These are phyloP conservation scores for Globisporangium nodosum DNA, from an alignment of 352 stramenopile genomes.

Conservation along the genomic window DNA sequence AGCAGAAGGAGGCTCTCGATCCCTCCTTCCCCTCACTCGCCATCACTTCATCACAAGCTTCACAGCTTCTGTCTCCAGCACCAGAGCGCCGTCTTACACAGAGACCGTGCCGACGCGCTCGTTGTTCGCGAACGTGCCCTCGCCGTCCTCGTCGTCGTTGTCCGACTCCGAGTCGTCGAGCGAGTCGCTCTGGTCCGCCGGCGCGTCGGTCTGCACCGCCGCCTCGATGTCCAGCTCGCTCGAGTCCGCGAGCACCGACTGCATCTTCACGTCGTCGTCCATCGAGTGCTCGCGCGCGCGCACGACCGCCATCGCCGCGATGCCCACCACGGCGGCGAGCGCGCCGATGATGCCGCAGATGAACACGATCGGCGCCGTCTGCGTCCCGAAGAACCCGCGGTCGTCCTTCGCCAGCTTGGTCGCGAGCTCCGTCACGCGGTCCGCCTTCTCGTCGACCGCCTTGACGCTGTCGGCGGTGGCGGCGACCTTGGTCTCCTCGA, in stretches of 20 bases:
- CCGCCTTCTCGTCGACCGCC: slow-evolving; percentile 11
- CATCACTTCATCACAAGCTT: not conserved
- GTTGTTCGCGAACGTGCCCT: slow-evolving; percentile 59
- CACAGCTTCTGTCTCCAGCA: not conserved
- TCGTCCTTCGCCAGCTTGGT: slow-evolving; percentile 46
- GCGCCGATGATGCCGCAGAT: slow-evolving; percentile 62
- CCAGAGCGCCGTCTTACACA: slow-evolving; percentile 3
- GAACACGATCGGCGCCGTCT: slow-evolving; percentile 43
- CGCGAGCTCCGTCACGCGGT: slow-evolving; percentile 43
- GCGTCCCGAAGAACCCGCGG: slow-evolving; percentile 29
- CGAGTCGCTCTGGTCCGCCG: slow-evolving; percentile 30
- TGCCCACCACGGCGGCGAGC: slow-evolving; percentile 57
- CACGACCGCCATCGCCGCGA: slow-evolving; percentile 46
- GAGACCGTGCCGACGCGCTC: slow-evolving; percentile 21
- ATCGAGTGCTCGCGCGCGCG: slow-evolving; percentile 21
- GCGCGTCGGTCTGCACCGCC: slow-evolving; percentile 22
- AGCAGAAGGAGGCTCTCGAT: not conserved
- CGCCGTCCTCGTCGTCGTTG: slow-evolving; percentile 33
- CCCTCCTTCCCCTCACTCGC: not conserved
- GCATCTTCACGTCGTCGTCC: slow-evolving; percentile 16
- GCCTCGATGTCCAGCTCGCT: slow-evolving; percentile 58
- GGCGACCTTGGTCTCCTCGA: slow-evolving; percentile 1
- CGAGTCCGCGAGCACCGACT: slow-evolving; percentile 41
- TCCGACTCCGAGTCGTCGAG: slow-evolving; percentile 52
- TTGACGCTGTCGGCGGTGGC: not conserved